phyloP scores from a whole-genome alignment of 106 monocot species.

The Acorus calamus region DNA sequence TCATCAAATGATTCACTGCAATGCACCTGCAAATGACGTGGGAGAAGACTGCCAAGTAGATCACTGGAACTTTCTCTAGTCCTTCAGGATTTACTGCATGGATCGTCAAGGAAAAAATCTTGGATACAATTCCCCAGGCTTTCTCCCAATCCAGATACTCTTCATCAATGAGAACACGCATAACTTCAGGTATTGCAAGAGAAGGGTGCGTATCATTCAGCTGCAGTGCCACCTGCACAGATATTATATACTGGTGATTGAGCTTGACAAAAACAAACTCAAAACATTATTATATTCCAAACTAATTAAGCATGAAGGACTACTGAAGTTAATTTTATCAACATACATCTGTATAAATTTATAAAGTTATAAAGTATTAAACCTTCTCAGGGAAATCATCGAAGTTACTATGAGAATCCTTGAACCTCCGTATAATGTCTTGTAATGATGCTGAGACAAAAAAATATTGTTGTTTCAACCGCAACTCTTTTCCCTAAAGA shows the following conservation, averaged over 20 bases:
- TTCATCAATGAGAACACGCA: constrained; percentile 28
- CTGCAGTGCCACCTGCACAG: constrained; percentile 31
- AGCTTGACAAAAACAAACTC: too few species aligned
- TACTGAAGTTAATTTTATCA: too few species aligned
- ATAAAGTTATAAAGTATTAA: not conserved
- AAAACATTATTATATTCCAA: too few species aligned
- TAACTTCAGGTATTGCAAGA: constrained; percentile 27
- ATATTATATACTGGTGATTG: not conserved
- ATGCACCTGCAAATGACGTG: constrained; percentile 29
- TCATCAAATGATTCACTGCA: not conserved
- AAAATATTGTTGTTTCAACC: constrained; percentile 39
- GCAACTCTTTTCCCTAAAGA: constrained; percentile 31
- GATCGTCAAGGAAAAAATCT: constrained; percentile 26
- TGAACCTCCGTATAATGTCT: constrained; percentile 29
- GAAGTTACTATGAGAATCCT: constrained; percentile 24
- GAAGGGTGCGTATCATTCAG: constrained; percentile 38
- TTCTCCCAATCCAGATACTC: constrained; percentile 19
- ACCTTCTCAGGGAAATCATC: constrained; percentile 31
- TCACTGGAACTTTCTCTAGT: constrained; percentile 29
- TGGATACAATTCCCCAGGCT: constrained; percentile 21
- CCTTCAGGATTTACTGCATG: constrained; percentile 24
- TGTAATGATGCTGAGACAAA: constrained; percentile 37
- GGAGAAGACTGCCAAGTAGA: constrained; percentile 23
- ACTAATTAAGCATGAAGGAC: too few species aligned
- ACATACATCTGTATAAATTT: too few species aligned